Base-by-base conservation (phyloP, 2,329 filamentous ascomycete genomes). In the Escovopsis sp. region DNA sequence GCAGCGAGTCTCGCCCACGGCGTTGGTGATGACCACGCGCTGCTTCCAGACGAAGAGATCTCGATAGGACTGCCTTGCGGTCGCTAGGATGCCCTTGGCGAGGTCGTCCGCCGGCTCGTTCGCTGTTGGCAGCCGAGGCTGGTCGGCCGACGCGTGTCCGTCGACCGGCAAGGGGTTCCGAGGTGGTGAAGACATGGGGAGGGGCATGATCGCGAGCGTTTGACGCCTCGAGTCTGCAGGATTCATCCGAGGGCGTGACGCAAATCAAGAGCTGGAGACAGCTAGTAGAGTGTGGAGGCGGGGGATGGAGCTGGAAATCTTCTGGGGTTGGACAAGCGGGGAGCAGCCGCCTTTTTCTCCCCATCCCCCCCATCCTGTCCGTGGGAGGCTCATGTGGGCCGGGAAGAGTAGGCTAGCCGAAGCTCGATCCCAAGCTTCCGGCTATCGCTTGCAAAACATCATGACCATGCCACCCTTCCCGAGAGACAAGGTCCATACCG, bases 11-110 rank as follows among this genome's bases (percentile, higher is more conserved):
- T 84, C 77, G 39, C 77, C 77, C 46, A 66, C 62, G 21, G 72
- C 68, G 43, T 79, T 79, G 36, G 61, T 68, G 38, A 80, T 64
- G 27, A 79, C 70, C 10, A 82, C 74, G 39, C 80, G 70, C 58
- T 84, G 76, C 54, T 79, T 76, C 78, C 79, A 86, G 46, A 64
- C 66, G 61, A 82, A 80, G 40, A 83, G 68, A 46, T 83, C 79
- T 10, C 55, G 53, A 45, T 68, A 63, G 26, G 70, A 63, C 51
- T 83, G 78, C 48, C 70, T 77, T 10, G 75, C 73, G 1, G 75
- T 77, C 19, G 77, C 63, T 27, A 74, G 41, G 34, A 72, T 66
- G 29, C 79, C 80, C 54, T 71, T 73, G 25, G 76, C 75, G 39
- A 83, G 53, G 15, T 76, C 74, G 42, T 82, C 78, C 36, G 79